Conservation (phyloP, 176 grass and related monocot species). For the Oryza brachyantha region DNA sequence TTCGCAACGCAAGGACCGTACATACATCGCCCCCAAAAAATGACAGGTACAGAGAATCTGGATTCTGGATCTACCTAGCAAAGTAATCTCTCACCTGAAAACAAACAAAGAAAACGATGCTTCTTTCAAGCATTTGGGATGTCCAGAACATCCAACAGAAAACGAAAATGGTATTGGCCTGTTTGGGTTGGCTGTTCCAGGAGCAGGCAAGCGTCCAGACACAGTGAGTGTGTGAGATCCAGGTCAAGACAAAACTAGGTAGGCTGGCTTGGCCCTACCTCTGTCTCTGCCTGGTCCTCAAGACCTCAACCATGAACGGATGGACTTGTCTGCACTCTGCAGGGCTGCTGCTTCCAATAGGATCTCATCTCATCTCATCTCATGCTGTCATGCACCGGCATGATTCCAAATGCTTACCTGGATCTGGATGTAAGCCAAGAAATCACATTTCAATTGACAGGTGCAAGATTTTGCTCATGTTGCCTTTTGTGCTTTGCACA, state of each 20-base stretch:
- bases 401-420: constrained; percentile 9
- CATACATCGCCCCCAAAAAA: not conserved
- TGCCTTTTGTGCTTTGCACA: not conserved
- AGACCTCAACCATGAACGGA: not conserved
- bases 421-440: not conserved
- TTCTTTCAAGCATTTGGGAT: not conserved
- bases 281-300: too few relatives aligned
- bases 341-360: too few relatives aligned
- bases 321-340: too few relatives aligned
- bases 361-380: not conserved
- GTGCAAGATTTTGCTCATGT: not conserved
- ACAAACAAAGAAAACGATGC: not conserved
- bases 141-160: not conserved
- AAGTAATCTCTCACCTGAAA: not conserved
- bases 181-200: not conserved
- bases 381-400: not conserved
- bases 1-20: not conserved
- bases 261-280: constrained; percentile 19
- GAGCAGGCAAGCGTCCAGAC: not conserved
- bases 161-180: constrained; percentile 19
- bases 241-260: constrained; percentile 20
- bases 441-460: not conserved
- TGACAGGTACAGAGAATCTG: not conserved
- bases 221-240: not conserved
- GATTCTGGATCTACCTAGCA: not conserved